These are phyloP conservation scores for Vitis hybrid DNA, from an alignment of 177 flowering plant species.

Conservation along the genomic window DNA sequence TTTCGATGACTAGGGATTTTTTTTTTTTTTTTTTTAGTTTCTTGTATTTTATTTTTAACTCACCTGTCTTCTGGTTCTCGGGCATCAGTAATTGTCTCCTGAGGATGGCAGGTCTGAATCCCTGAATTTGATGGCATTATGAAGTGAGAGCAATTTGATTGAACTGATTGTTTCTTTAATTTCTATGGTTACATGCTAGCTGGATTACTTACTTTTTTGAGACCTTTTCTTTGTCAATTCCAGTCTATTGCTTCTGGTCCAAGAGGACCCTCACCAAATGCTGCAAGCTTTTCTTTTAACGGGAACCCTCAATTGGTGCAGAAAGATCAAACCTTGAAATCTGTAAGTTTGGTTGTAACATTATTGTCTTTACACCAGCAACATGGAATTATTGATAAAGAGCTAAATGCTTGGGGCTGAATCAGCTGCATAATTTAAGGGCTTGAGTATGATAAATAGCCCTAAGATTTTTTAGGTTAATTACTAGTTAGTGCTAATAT, in stretches of 20 bases:
- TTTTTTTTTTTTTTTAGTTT: background rate
- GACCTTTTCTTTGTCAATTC: slow-evolving; percentile 5
- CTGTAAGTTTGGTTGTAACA: slow-evolving; percentile 12
- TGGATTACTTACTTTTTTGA: background rate
- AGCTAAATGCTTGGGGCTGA: background rate
- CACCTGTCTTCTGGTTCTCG: slow-evolving; percentile 9
- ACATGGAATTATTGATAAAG: background rate
- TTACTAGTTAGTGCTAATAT: background rate
- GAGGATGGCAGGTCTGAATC: slow-evolving; percentile 13
- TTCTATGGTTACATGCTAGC: background rate
- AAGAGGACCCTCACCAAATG: slow-evolving; percentile 9
- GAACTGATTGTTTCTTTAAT: background rate
- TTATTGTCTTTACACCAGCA: background rate
- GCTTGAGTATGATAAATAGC: background rate
- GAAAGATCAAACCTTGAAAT: slow-evolving; percentile 5
- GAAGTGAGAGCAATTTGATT: slow-evolving; percentile 8
- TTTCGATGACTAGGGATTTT: background rate
- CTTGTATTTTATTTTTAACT: background rate
- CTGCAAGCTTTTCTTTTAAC: slow-evolving; percentile 15
- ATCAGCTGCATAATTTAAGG: background rate
- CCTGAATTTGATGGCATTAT: slow-evolving; percentile 8
- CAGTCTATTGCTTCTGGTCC: slow-evolving; percentile 25
- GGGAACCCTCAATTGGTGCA: slow-evolving; percentile 11
- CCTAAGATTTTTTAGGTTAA: background rate
- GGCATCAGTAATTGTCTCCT: slow-evolving; percentile 15